Evolutionary conservation across 1,139 yeast genomes (phyloP), one percentile per base, ranked within the genome.

Genomic region (Candida sojae): DNA sequence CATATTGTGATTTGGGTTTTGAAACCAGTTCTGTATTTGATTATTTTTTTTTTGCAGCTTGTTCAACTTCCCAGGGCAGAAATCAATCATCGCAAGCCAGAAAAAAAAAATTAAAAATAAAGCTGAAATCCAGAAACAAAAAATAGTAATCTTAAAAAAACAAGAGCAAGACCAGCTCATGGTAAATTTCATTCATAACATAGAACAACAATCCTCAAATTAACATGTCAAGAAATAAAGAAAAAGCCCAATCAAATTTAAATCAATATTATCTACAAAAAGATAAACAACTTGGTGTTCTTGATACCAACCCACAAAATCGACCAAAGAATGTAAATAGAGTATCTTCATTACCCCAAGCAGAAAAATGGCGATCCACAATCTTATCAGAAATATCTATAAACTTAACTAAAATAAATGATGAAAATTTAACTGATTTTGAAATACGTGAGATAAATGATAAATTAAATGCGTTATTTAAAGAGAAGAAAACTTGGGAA

Each of bases 401-500:
- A 21, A 80, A 82, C 54, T 68, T 87, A 39, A 75, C 86, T 4
- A 69, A 82, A 57, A 82, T 91, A 35, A 86, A 86, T 51, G 96
- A 90, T 60, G 66, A 71, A 0, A 67, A 81, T 8, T 59, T 85
- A 25, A 77, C 80, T 9, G 90, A 84, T 33, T 68, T 68, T 39
- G 88, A 86, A 57, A 66, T 91, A 1, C 70, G 96, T 42, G 95
- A 86, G 43, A 61, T 87, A 34, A 92, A 91, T 59, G 96, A 88
- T 57, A 84, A 83, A 47, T 71, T 90, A 50, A 92, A 91, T 61
- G 77, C 76, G 49, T 69, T 88, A 26, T 75, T 86, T 67, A 75
- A 79, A 41, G 95, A 90, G 62, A 82, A 83, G 57, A 67, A 75
- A 42, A 78, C 87, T 1, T 90, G 96, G 96, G 97, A 91, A 56